Evolutionary conservation across 805 yeast species (phyloP), one percentile per base, ranked within the genome.

Genomic region (Groenewaldozyma tartarivorans): DNA sequence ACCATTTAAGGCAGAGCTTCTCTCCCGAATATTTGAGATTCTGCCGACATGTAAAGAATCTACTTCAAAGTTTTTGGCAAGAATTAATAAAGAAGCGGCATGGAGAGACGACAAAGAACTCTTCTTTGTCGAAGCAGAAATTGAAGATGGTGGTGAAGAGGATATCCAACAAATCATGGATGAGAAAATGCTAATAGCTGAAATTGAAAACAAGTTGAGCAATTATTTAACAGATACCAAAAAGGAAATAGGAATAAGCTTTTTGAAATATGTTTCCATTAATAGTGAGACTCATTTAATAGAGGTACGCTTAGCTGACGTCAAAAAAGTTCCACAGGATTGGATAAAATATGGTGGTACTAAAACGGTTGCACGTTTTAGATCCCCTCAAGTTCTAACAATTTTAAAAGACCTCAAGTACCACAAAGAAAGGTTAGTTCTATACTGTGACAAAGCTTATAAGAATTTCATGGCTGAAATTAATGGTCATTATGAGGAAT

Each of bases 261-360:
- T 71, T 31, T 54, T 81, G 40, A 63, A 69, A 17, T 86, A 66
- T 51, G 64, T 67, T 20, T 69, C 77, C 11, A 76, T 73, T 41
- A 68, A 72, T 38, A 79, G 76, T 39, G 82, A 80, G 17, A 80
- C 85, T 2, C 82, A 79, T 53, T 62, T 88, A 36, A 69, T 92
- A 18, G 96, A 88, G 52, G 78, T 90, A 0, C 64, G 85, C 34
- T 77, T 78, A 46, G 60, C 71, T 9, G 73, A 73, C 34, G 65
- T 71, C 1, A 73, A 72, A 33, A 58, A 62, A 1, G 59, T 88
- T 1, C 97, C 97, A 0, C 50, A 63, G 2, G 76, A 74, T 39
- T 90, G 96, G 95, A 61, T 80, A 9, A 81, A 84, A 49, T 72
- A 83, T 20, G 81, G 74, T 50, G 81, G 81, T 72, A 94, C 36